These are phyloP conservation scores for Yamadazyma trypodendri DNA, from an alignment of 1,139 yeast species.

Conservation along the genomic window DNA sequence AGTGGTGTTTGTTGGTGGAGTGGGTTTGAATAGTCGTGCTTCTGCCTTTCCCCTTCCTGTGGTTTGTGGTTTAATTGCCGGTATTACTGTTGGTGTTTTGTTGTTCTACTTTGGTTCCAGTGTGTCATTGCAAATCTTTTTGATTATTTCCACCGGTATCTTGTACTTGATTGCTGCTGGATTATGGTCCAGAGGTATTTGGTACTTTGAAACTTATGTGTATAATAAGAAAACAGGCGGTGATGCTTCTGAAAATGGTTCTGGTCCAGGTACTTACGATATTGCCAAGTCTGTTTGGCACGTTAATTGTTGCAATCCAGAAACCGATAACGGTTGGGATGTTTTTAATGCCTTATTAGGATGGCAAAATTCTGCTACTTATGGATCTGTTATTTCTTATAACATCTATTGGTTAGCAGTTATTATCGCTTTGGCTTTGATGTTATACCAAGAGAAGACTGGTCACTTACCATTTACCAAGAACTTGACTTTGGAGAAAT, in stretches of 20 bases:
- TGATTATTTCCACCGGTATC: slow-evolving; percentile 77
- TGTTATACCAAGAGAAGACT: slow-evolving; percentile 70
- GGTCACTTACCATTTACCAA: slow-evolving; percentile 44
- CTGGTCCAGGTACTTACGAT: slow-evolving; percentile 91
- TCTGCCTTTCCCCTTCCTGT: slow-evolving; percentile 85
- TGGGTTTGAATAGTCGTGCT: slow-evolving; percentile 57
- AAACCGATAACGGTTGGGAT: slow-evolving; percentile 89
- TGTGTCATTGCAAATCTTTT: slow-evolving; percentile 74
- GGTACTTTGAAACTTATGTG: slow-evolving; percentile 73
- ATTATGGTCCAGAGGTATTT: slow-evolving; percentile 82
- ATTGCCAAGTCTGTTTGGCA: slow-evolving; percentile 80
- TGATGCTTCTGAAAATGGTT: slow-evolving; percentile 85
- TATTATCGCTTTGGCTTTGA: slow-evolving; percentile 51
- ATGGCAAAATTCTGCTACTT: slow-evolving; percentile 60
- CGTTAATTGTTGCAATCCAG: slow-evolving; percentile 92
- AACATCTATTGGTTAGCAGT: slow-evolving; percentile 77
- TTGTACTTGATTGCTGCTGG: slow-evolving; percentile 87
- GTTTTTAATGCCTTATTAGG: slow-evolving; percentile 60
- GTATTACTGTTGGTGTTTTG: slow-evolving; percentile 60
- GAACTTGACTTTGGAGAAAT: slow-evolving; percentile 48
- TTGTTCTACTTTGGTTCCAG: slow-evolving; percentile 77
- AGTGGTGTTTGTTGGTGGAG: slow-evolving; percentile 87
- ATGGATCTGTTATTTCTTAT: slow-evolving; percentile 82
- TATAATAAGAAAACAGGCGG: slow-evolving; percentile 72
- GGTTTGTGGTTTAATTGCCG: slow-evolving; percentile 72